These are phyloP conservation scores for Chlorella variabilis DNA, from an alignment of 163 green algal species.

Conservation along the genomic window DNA sequence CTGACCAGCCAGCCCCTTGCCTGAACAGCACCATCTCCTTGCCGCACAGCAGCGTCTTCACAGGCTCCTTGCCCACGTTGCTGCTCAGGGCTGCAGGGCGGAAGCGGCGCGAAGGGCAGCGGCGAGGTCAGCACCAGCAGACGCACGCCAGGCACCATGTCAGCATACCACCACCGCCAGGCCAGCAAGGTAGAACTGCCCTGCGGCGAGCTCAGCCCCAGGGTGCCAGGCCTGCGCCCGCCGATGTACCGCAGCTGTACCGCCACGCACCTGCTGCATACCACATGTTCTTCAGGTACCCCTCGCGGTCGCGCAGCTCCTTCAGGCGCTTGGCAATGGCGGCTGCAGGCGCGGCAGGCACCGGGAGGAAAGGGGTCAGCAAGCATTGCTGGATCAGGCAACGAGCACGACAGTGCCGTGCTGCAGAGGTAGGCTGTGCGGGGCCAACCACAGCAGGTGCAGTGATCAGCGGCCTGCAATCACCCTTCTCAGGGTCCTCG, in stretches of 20 bases:
- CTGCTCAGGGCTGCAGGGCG: constrained; percentile 59
- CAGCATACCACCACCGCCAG: too few species aligned
- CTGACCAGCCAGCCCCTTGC: neutral
- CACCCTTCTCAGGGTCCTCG: neutral
- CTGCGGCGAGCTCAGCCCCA: too few species aligned
- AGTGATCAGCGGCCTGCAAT: neutral
- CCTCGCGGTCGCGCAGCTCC: constrained; percentile 64
- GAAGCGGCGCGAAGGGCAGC: neutral
- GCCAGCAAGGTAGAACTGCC: too few species aligned
- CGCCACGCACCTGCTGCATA: constrained; percentile 74
- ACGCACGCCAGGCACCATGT: too few species aligned
- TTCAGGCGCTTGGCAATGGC: constrained; percentile 52
- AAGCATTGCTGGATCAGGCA: neutral
- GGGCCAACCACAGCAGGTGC: neutral
- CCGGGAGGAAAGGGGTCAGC: neutral
- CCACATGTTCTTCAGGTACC: constrained; percentile 85
- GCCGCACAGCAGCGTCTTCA: constrained; percentile 77
- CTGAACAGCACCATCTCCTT: constrained; percentile 79
- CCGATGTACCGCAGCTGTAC: too few species aligned
- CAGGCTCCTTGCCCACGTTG: constrained; percentile 55
- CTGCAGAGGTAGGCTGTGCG: too few species aligned
- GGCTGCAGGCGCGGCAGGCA: neutral
- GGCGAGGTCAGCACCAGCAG: neutral
- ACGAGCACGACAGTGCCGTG: neutral
- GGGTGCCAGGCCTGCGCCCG: too few species aligned